Percentiles rank a stretch among this genome's conserved stretches.
Conservation (phyloP, 768 basidiomycete species). For the Termitomyces bulborhizus region DNA sequence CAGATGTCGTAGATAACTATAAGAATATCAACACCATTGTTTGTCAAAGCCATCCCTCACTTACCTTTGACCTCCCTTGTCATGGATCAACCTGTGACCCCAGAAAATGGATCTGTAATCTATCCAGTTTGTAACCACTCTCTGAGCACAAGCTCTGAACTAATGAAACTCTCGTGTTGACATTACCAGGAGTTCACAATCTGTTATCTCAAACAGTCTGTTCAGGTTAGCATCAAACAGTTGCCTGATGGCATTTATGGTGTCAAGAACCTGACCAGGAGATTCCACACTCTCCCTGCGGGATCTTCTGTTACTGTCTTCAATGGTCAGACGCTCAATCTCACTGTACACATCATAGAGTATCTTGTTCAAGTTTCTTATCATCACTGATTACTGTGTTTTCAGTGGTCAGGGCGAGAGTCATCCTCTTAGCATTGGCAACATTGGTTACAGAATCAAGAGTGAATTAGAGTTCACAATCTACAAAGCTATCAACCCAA, state of each 20-base stretch:
- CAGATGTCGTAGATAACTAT: too few species aligned
- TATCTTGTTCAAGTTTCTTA: neutral
- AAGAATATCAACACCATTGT: too few species aligned
- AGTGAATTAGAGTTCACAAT: neutral
- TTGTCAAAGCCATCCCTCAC: too few species aligned
- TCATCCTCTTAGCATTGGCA: neutral
- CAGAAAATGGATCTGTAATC: too few species aligned
- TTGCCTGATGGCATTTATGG: neutral
- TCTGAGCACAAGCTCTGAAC: too few species aligned
- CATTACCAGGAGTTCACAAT: too few species aligned
- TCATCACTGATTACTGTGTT: neutral
- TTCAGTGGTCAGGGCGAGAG: neutral
- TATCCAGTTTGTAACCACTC: too few species aligned
- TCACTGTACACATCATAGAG: neutral
- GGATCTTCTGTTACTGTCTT: neutral
- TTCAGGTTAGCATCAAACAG: neutral
- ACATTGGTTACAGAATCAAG: neutral
- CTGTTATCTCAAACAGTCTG: too few species aligned
- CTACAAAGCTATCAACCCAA: neutral
- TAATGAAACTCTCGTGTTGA: too few species aligned
- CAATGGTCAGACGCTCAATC: neutral
- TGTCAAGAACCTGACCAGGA: neutral
- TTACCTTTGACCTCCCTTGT: too few species aligned
- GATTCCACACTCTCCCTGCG: neutral
- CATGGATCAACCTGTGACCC: too few species aligned